Evolutionary conservation across 2,329 filamentous ascomycete genomes (phyloP).

Genomic region (Dothiorella sarmentorum): DNA sequence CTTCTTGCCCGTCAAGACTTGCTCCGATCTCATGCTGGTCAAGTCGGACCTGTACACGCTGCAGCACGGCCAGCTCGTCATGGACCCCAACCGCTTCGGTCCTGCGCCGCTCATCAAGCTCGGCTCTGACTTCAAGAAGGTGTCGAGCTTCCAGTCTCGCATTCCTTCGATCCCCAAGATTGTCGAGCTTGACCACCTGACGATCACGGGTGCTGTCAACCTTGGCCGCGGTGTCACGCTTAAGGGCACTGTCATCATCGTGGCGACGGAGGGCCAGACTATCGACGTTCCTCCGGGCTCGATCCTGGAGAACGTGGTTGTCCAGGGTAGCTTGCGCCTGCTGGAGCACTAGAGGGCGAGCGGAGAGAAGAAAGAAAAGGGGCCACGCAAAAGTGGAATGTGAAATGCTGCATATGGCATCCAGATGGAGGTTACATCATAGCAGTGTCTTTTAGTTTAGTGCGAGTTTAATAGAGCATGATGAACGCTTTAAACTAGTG

Average conservation of each 20-base stretch:
- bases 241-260: conserved; percentile 98
- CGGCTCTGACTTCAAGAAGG: conserved; percentile 99
- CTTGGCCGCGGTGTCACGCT: conserved; percentile 91
- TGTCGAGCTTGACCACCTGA: conserved; percentile 88
- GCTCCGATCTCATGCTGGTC: conserved; percentile 98
- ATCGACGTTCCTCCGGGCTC: conserved; percentile 97
- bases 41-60: conserved; percentile 99
- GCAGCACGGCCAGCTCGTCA: conserved; percentile 96
- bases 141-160: conserved; percentile 90
- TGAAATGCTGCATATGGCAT: conserved; percentile 13
- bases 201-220: conserved; percentile 96
- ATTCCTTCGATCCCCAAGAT: conserved; percentile 87
- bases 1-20: conserved; percentile 99
- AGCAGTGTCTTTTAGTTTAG: conserved; percentile 2
- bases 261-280: conserved; percentile 94
- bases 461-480: conserved; percentile 14
- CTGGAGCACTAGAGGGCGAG: conserved; percentile 54
- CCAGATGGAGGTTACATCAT: background rate
- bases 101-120: conserved; percentile 98
- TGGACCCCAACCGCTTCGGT: conserved; percentile 94
- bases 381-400: background rate
- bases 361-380: background rate
- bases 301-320: conserved; percentile 96
- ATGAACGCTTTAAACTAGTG: background rate
- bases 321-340: conserved; percentile 87